Evolutionary conservation across 2,329 filamentous ascomycete genomes (phyloP).

Genomic region (Blumeriella jaapii): DNA sequence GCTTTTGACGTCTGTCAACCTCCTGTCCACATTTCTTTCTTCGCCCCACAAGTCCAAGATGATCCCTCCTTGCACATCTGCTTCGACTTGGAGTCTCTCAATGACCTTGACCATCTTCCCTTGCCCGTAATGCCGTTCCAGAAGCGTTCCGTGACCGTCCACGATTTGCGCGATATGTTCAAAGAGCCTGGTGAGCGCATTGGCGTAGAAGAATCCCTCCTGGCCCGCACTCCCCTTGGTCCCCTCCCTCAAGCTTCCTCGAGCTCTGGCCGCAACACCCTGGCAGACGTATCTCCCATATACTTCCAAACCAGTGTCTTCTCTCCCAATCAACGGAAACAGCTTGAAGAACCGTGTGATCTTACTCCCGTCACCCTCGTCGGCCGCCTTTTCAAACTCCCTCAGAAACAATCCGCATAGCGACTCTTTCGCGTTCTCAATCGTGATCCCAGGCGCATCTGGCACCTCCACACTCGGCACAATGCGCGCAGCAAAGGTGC

Average conservation of each 20-base stretch:
- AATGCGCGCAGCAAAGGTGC: conserved; percentile 80
- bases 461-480: conserved; percentile 94
- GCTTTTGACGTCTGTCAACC: conserved; percentile 88
- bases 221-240: conserved; percentile 46
- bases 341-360: conserved; percentile 97
- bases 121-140: conserved; percentile 85
- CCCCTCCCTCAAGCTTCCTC: conserved; percentile 65
- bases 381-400: conserved; percentile 87
- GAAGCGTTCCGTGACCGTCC: conserved; percentile 78
- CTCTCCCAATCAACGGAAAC: conserved; percentile 83
- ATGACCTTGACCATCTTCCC: conserved; percentile 94
- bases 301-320: conserved; percentile 82
- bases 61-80: conserved; percentile 91
- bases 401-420: conserved; percentile 82
- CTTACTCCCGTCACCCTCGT: conserved; percentile 74
- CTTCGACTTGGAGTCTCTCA: conserved; percentile 84
- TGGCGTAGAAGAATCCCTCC: conserved; percentile 85
- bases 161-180: conserved; percentile 97
- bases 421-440: conserved; percentile 79
- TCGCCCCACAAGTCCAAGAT: conserved; percentile 93
- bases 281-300: conserved; percentile 95
- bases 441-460: conserved; percentile 75
- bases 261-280: conserved; percentile 76
- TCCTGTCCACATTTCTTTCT: conserved; percentile 72
- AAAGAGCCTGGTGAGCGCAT: conserved; percentile 81